A percentile compares a stretch with the other conserved stretches of the same genome.
These are phyloP conservation scores for Maudiozyma bulderi DNA, from an alignment of 805 yeast species.

Conservation along the genomic window DNA sequence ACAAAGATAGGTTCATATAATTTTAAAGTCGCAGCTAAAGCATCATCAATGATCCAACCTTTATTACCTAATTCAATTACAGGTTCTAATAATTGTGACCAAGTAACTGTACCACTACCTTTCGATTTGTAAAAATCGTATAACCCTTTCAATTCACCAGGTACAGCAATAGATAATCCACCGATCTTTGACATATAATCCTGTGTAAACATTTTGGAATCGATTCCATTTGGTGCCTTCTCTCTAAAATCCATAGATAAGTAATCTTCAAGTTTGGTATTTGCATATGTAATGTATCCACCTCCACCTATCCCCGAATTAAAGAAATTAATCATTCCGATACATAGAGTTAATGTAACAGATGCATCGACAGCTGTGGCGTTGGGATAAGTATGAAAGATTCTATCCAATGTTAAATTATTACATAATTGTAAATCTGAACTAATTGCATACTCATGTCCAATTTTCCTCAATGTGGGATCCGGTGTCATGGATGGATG, in stretches of 20 bases:
- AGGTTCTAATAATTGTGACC: slow-evolving; percentile 70
- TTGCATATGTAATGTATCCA: slow-evolving; percentile 46
- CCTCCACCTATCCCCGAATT: slow-evolving; percentile 94
- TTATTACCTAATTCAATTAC: slow-evolving; percentile 52
- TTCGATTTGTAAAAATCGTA: slow-evolving; percentile 48
- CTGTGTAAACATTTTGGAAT: slow-evolving; percentile 53
- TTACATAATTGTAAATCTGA: slow-evolving; percentile 32
- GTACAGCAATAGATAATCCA: slow-evolving; percentile 81
- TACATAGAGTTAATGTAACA: slow-evolving; percentile 77
- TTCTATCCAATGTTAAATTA: slow-evolving; percentile 17
- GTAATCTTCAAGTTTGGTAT: slow-evolving; percentile 26
- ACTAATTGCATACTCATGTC: slow-evolving; percentile 27
- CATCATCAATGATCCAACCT: slow-evolving; percentile 52
- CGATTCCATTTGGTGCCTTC: slow-evolving; percentile 61
- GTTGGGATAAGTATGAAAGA: slow-evolving; percentile 23
- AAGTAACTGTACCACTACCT: slow-evolving; percentile 61
- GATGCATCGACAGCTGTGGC: slow-evolving; percentile 95
- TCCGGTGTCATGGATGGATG: slow-evolving; percentile 31
- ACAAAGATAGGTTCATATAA: slow-evolving; percentile 29
- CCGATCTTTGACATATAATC: slow-evolving; percentile 50
- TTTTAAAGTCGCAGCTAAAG: slow-evolving; percentile 37
- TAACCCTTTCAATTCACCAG: slow-evolving; percentile 88
- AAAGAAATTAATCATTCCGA: slow-evolving; percentile 75
- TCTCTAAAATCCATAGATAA: slow-evolving; percentile 80
- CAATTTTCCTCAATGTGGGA: slow-evolving; percentile 14